phyloP scores from a whole-genome alignment of 1,284 basidiomycete genomes.

The Tilletia horrida region DNA sequence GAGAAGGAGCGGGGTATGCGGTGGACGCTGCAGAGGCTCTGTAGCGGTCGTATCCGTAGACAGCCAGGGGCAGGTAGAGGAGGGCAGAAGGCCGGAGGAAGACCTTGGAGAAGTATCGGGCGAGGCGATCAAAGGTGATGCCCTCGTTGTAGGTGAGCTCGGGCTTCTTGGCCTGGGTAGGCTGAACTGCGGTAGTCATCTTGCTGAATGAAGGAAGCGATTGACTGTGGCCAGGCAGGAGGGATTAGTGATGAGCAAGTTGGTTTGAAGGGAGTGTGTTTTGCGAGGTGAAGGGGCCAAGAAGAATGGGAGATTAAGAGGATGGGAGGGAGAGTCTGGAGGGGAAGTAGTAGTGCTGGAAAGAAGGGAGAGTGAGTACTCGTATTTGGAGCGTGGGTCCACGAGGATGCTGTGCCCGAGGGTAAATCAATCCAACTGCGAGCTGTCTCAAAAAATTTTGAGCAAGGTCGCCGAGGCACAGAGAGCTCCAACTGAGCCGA shows the following conservation, averaged over 20 bases:
- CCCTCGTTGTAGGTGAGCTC: constrained; percentile 27
- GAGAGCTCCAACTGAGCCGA: too few species aligned
- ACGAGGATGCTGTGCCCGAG: too few species aligned
- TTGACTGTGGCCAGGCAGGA: background rate
- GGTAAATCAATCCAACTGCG: background rate
- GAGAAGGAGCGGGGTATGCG: constrained; percentile 6
- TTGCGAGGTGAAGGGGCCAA: too few species aligned
- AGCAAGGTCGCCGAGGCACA: too few species aligned
- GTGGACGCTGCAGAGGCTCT: constrained; percentile 12
- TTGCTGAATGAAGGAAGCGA: background rate
- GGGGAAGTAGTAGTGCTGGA: too few species aligned
- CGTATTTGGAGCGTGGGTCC: too few species aligned
- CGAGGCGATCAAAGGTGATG: constrained; percentile 39
- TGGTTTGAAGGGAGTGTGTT: background rate
- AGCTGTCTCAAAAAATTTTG: background rate
- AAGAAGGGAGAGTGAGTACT: too few species aligned
- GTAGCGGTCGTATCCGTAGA: constrained; percentile 36
- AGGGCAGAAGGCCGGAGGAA: constrained; percentile 45
- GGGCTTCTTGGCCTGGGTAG: constrained; percentile 18
- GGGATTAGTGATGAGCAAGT: background rate
- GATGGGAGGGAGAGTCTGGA: too few species aligned
- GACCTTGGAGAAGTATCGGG: constrained; percentile 34
- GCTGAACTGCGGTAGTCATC: constrained; percentile 18
- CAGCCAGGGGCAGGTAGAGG: constrained; percentile 37
- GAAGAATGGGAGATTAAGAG: too few species aligned